Conservation (phyloP, 2,329 filamentous ascomycete genomes). For the Neurospora sp. region DNA sequence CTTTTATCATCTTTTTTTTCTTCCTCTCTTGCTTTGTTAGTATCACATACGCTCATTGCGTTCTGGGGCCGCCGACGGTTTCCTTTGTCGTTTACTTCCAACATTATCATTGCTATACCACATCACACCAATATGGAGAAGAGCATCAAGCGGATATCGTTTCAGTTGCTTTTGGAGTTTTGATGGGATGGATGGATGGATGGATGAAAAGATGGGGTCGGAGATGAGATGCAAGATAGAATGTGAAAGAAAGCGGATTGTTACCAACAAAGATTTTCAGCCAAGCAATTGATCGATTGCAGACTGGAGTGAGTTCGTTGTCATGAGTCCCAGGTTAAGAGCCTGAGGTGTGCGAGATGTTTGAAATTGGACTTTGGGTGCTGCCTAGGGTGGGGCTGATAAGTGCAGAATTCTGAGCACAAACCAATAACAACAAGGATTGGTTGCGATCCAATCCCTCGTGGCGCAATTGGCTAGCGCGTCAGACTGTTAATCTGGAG, state of each 20-base stretch:
- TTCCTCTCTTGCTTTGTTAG: not conserved
- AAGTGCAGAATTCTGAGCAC: not conserved
- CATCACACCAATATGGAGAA: not conserved
- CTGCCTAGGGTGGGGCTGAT: not conserved
- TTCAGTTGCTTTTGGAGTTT: not conserved
- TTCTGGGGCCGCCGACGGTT: not conserved
- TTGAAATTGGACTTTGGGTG: not conserved
- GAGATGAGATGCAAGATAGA: not conserved
- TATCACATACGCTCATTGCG: not conserved
- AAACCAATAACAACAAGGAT: not conserved
- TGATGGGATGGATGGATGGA: not conserved
- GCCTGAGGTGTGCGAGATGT: not conserved
- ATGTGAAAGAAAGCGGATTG: not conserved
- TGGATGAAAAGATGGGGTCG: not conserved
- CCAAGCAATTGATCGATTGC: not conserved
- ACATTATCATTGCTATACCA: not conserved
- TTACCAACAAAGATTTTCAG: not conserved
- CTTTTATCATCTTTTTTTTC: not conserved
- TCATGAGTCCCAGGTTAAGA: not conserved
- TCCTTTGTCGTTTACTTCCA: not conserved
- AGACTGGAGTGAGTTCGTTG: not conserved
- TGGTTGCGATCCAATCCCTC: not conserved
- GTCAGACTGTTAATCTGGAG: too few species aligned
- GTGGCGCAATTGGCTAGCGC: slow-evolving; percentile 4
- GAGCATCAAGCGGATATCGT: not conserved